Evolutionary conservation across 495 filamentous ascomycete genomes (phyloP), one percentile per base, ranked within the genome.

Genomic region (Copromyces sp.): DNA sequence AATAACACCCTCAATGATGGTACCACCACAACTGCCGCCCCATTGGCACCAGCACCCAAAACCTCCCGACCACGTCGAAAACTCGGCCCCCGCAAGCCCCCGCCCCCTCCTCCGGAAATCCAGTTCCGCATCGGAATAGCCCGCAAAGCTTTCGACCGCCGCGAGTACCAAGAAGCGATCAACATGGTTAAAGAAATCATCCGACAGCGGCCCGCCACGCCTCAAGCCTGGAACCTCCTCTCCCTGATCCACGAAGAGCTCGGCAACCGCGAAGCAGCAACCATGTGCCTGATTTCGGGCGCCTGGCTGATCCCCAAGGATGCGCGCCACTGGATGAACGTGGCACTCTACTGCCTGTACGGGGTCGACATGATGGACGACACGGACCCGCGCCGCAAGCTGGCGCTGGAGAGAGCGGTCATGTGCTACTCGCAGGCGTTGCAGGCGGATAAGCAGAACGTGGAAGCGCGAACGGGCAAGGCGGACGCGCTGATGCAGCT

Each of bases 181-280:
- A 82, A 88, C 3, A 83, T 87, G 61, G 87, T 91, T 12, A 83
- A 85, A 68, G 87, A 89, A 77, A 91, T 94, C 12, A 89, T 97
- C 70, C 87, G 92, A 72, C 86, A 90, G 75, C 97, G 97, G 77
- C 91, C 92, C 16, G 94, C 97, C 78, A 92, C 94, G 71, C 91
- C 91, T 74, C 85, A 88, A 29, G 91, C 94, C 38, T 94, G 95
- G 87, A 89, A 87, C 24, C 80, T 95, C 39, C 79, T 95, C 12
- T 90, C 92, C 0, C 88, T 93, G 39, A 89, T 94, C 68, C 89
- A 91, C 76, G 79, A 89, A 45, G 88, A 90, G 71, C 85, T 90
- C 74, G 92, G 90, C 4, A 85, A 93, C 61, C 84, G 87, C 47
- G 86, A 90, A 72, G 89, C 92, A 70, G 88, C 92, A 12, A 78